Percentiles rank a stretch among this genome's conserved stretches.
phyloP scores from a whole-genome alignment of 208 protist genomes.

The Wallacemonas collosoma region DNA sequence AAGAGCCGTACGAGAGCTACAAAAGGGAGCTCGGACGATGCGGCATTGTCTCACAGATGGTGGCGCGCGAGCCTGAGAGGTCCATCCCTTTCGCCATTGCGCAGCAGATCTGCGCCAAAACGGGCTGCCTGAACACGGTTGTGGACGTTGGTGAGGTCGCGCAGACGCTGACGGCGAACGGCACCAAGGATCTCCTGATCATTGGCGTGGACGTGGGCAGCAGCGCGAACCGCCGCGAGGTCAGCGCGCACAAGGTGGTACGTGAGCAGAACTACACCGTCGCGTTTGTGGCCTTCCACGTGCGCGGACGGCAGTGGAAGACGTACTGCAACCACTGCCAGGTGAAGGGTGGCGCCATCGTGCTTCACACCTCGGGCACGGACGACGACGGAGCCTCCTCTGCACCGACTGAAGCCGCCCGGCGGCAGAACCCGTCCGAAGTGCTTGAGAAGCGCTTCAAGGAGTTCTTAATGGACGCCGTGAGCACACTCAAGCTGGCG shows the following conservation, averaged over 20 bases:
- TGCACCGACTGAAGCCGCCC: slow-evolving; percentile 20
- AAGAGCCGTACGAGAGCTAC: slow-evolving; percentile 31
- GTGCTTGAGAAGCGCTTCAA: slow-evolving; percentile 44
- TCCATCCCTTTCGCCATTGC: slow-evolving; percentile 50
- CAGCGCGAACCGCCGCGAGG: slow-evolving; percentile 8
- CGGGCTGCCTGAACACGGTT: slow-evolving; percentile 48
- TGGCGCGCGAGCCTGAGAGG: slow-evolving; percentile 27
- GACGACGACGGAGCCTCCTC: slow-evolving; percentile 15
- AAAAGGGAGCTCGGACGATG: slow-evolving; percentile 32
- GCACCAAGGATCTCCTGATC: slow-evolving; percentile 26
- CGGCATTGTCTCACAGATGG: slow-evolving; percentile 50
- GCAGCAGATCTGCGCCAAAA: slow-evolving; percentile 61
- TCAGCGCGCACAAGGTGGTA: slow-evolving; percentile 17
- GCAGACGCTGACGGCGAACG: slow-evolving; percentile 13
- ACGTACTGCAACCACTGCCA: slow-evolving; percentile 62
- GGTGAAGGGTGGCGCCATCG: slow-evolving; percentile 36
- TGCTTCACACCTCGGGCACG: slow-evolving; percentile 19
- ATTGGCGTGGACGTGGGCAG: slow-evolving; percentile 45
- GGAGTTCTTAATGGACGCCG: slow-evolving; percentile 41
- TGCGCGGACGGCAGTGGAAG: slow-evolving; percentile 35
- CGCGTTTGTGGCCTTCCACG: slow-evolving; percentile 54
- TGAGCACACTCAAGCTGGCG: slow-evolving; percentile 32
- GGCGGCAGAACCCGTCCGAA: slow-evolving; percentile 30
- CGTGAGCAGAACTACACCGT: slow-evolving; percentile 36
- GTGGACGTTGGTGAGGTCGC: slow-evolving; percentile 30